These are phyloP conservation scores for Sphagnum tenellum DNA, from an alignment of 225 moss, liverwort and hornwort genomes.

Conservation along the genomic window DNA sequence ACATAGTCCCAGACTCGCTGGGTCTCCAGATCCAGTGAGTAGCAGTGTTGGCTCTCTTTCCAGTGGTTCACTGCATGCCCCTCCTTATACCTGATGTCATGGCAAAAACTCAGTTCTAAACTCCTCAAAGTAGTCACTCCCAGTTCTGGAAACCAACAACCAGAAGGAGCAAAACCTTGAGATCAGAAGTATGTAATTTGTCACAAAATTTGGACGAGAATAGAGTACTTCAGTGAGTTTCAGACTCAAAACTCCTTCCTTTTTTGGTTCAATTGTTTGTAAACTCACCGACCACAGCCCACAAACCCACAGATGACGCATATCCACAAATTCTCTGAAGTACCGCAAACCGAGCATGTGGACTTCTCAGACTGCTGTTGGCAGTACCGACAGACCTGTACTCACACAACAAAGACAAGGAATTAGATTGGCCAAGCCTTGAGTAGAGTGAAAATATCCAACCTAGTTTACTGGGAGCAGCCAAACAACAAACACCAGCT, in stretches of 20 bases:
- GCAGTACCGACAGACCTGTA: constrained; percentile 88
- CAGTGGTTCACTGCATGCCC: constrained; percentile 96
- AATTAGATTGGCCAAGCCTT: no score
- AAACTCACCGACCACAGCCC: constrained; percentile 79
- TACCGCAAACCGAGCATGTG: constrained; percentile 85
- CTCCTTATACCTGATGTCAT: constrained; percentile 65
- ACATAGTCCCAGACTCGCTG: constrained; percentile 99
- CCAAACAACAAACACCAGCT: no score
- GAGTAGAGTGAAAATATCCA: no score
- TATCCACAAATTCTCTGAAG: constrained; percentile 93
- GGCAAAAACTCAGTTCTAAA: no score
- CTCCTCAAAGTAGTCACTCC: no score
- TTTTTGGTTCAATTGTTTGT: neutral
- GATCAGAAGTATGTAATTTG: no score
- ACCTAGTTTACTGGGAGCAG: no score
- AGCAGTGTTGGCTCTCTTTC: constrained; percentile 91
- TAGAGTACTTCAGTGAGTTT: no score
- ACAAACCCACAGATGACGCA: constrained; percentile 99
- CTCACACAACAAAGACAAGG: neutral
- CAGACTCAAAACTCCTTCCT: neutral
- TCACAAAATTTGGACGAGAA: no score
- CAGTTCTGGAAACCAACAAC: no score
- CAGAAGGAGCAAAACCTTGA: no score
- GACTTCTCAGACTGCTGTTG: constrained; percentile 93
- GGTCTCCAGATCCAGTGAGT: constrained; percentile 91